phyloP scores from a whole-genome alignment of 305 asterid genomes.

The Plantago lanceolata region DNA sequence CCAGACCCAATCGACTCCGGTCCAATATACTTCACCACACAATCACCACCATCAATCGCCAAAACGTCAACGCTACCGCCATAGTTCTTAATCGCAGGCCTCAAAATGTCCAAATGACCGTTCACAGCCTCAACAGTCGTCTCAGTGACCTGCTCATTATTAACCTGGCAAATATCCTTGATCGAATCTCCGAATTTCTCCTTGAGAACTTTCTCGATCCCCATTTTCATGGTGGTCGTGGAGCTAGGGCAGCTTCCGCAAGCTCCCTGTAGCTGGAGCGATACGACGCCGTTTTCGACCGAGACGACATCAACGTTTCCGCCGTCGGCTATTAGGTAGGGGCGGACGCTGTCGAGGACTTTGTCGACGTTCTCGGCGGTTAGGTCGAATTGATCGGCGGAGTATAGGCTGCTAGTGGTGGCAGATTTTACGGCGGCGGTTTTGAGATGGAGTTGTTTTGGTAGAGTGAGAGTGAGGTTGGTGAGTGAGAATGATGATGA shows the following conservation, averaged over 20 bases:
- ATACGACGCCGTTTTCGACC: slow-evolving; percentile 71
- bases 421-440: slow-evolving; percentile 29
- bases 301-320: slow-evolving; percentile 85
- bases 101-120: slow-evolving; percentile 65
- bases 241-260: slow-evolving; percentile 91
- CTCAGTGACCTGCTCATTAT: slow-evolving; percentile 39
- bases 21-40: slow-evolving; percentile 59
- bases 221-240: slow-evolving; percentile 90
- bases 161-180: slow-evolving; percentile 70
- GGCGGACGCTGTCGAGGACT: slow-evolving; percentile 82
- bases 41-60: slow-evolving; percentile 57
- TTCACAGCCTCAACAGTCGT: slow-evolving; percentile 79
- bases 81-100: slow-evolving; percentile 83
- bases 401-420: slow-evolving; percentile 54
- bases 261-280: slow-evolving; percentile 89
- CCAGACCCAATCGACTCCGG: slow-evolving; percentile 89
- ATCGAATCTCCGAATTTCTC: slow-evolving; percentile 81
- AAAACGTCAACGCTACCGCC: slow-evolving; percentile 81
- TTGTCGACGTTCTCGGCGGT: slow-evolving; percentile 67
- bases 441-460: slow-evolving; percentile 25
- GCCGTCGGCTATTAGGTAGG: slow-evolving; percentile 88
- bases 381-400: slow-evolving; percentile 73
- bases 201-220: slow-evolving; percentile 77
- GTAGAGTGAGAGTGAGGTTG: slow-evolving; percentile 25
- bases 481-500: slow-evolving; percentile 19